Evolutionary conservation across 345 rosid genomes (phyloP), one percentile per base, ranked within the genome.

Genomic region (Theobroma cacao): DNA sequence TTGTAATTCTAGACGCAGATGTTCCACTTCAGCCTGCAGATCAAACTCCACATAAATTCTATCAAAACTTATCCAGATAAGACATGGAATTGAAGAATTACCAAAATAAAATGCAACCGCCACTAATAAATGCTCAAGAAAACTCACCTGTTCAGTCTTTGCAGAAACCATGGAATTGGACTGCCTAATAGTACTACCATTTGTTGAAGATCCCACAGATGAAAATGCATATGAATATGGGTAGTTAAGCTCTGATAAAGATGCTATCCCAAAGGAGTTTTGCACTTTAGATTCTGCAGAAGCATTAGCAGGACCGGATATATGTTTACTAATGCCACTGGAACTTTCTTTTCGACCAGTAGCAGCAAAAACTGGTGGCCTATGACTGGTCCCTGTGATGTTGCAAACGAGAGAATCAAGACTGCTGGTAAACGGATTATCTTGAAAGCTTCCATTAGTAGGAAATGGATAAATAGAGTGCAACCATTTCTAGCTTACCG

Each of bases 1-100:
- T 77, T 80, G 91, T 73, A 93, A 85, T 82, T 93, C 94, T 79
- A 55, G 83, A 83, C 88, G 86, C 72, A 94, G 85, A 85, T 80
- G 82, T 75, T 89, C 94, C 34, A 94, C 81, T 86, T 93, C 98
- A 76, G 83, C 81, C 75, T 83, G 80, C 60, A 84, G 87, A 85
- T 85, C 75, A 43, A 86, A 86, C 93, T 86, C 92, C 80, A 85
- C 28, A 79, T 79, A 75, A 28, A 26, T 64, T 41, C 48, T 40
- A 56, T 66, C 61, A 77, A 34, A 59, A 58, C 45, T 64, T 36
- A 64, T 41, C 64, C 74, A 33, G 17, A 13, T 1, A 20, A 31
- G 33, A 64, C 33, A 65, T 75, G 48, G n/a, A 43, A 75, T 55
- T 48, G 31, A 10, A 74, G 40, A 58, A 36, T 31, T 20, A 30